These are phyloP conservation scores for Colletotrichum shisoi DNA, from an alignment of 2,329 filamentous ascomycete genomes.

Conservation along the genomic window DNA sequence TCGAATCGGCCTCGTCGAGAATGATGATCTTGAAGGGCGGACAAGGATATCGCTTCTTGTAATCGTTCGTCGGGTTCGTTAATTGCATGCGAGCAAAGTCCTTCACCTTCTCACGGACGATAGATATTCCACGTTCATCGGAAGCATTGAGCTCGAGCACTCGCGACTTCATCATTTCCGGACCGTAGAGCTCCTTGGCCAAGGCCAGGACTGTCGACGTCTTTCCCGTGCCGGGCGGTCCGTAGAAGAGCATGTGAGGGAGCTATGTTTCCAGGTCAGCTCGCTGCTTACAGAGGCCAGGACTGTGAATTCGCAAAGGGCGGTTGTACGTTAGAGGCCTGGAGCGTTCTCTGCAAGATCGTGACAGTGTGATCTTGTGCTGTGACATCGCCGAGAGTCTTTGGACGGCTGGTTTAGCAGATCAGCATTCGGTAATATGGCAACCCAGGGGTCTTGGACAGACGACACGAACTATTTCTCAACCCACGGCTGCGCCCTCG, in stretches of 20 bases:
- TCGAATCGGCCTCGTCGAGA: slow-evolving; percentile 95
- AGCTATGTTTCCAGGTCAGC: slow-evolving; percentile 60
- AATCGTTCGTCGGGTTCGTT: slow-evolving; percentile 76
- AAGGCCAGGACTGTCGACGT: slow-evolving; percentile 97
- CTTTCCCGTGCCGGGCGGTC: slow-evolving; percentile 95
- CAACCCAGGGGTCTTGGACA: neutral
- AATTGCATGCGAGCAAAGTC: slow-evolving; percentile 96
- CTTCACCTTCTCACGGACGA: slow-evolving; percentile 97
- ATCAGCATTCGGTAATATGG: slow-evolving; percentile 43
- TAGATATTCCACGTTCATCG: slow-evolving; percentile 95
- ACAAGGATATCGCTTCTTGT: slow-evolving; percentile 81
- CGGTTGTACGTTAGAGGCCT: slow-evolving; percentile 83
- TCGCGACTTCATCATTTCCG: slow-evolving; percentile 87
- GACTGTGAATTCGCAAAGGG: neutral
- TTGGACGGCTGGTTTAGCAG: slow-evolving; percentile 74
- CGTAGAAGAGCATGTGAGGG: slow-evolving; percentile 99
- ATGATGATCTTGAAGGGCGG: slow-evolving; percentile 99
- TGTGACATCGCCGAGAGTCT: slow-evolving; percentile 91
- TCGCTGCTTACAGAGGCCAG: neutral
- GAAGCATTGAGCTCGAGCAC: slow-evolving; percentile 99
- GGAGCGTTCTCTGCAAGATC: slow-evolving; percentile 88
- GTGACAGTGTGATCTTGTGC: slow-evolving; percentile 97
- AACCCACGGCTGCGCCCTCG: slow-evolving; percentile 88
- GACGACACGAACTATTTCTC: slow-evolving; percentile 85
- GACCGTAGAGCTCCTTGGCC: slow-evolving; percentile 96